These are phyloP conservation scores for Corynascus novoguineensis DNA, from an alignment of 495 filamentous ascomycete genomes.

Conservation along the genomic window DNA sequence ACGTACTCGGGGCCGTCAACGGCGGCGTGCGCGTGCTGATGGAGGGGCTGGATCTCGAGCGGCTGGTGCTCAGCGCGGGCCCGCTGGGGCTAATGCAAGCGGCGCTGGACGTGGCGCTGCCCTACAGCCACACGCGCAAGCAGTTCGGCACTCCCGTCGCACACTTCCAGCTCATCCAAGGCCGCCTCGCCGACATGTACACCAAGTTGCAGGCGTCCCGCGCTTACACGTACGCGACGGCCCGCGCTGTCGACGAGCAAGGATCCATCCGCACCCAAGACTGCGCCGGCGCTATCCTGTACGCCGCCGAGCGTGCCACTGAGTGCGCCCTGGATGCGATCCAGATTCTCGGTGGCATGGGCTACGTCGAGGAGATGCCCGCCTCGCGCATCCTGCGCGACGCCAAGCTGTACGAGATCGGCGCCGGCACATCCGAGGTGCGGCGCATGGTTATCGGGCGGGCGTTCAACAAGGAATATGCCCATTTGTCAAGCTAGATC, in stretches of 20 bases:
- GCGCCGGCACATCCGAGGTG: conserved; percentile 92
- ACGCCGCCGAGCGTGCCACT: conserved; percentile 89
- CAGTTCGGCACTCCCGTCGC: conserved; percentile 88
- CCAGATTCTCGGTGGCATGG: conserved; percentile 91
- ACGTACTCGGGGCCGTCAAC: conserved; percentile 75
- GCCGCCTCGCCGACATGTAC: conserved; percentile 95
- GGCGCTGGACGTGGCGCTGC: conserved; percentile 76
- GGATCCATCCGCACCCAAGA: conserved; percentile 74
- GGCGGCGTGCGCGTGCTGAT: conserved; percentile 86
- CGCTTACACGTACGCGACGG: conserved; percentile 74
- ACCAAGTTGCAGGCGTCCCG: conserved; percentile 78
- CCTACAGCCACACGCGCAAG: conserved; percentile 82
- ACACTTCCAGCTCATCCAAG: conserved; percentile 90
- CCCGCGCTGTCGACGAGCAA: conserved; percentile 68
- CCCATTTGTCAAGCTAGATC: conserved; percentile 34
- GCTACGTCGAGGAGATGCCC: conserved; percentile 92
- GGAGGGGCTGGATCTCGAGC: conserved; percentile 92
- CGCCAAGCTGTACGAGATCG: conserved; percentile 87
- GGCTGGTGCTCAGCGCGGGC: conserved; percentile 86
- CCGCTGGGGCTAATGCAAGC: conserved; percentile 95
- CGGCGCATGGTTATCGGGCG: conserved; percentile 91
- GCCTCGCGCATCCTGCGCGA: conserved; percentile 82
- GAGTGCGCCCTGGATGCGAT: conserved; percentile 87
- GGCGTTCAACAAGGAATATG: conserved; percentile 88
- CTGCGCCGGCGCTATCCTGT: conserved; percentile 90